These are phyloP conservation scores for Cicer yamashitae DNA, from an alignment of 306 rosid genomes.

Conservation along the genomic window DNA sequence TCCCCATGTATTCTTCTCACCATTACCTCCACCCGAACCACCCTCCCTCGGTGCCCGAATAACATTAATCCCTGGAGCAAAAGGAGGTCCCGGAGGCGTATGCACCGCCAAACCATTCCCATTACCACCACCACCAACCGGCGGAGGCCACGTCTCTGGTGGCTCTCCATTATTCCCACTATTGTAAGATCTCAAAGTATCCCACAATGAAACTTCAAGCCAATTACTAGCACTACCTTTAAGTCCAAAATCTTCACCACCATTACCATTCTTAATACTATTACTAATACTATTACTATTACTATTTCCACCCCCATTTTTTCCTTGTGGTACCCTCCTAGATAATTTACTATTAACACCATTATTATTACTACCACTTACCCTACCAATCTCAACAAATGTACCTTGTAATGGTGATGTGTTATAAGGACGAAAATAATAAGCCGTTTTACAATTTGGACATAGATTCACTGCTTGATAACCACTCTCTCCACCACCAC, in stretches of 20 bases:
- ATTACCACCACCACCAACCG: constrained; percentile 43
- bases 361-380: constrained; percentile 37
- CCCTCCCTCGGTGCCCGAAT: constrained; percentile 64
- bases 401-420: constrained; percentile 82
- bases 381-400: constrained; percentile 86
- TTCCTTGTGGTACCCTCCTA: constrained; percentile 50
- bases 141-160: constrained; percentile 76
- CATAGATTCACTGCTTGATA: constrained; percentile 81
- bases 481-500: constrained; percentile 43
- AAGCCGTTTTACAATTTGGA: constrained; percentile 89
- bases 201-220: constrained; percentile 65
- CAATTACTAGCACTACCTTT: constrained; percentile 47
- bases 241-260: constrained; percentile 43
- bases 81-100: constrained; percentile 92
- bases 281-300: constrained; percentile 37
- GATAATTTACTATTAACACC: constrained; percentile 40
- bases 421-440: constrained; percentile 71
- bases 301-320: constrained; percentile 42
- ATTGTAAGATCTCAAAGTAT: constrained; percentile 58
- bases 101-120: constrained; percentile 86
- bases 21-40: constrained; percentile 48
- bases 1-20: constrained; percentile 77
- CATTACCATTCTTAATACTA: constrained; percentile 40
- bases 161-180: constrained; percentile 57
- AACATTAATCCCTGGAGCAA: constrained; percentile 75